Conservation (phyloP, 768 basidiomycete genomes). For the Lepiota brunneoincarnata region DNA sequence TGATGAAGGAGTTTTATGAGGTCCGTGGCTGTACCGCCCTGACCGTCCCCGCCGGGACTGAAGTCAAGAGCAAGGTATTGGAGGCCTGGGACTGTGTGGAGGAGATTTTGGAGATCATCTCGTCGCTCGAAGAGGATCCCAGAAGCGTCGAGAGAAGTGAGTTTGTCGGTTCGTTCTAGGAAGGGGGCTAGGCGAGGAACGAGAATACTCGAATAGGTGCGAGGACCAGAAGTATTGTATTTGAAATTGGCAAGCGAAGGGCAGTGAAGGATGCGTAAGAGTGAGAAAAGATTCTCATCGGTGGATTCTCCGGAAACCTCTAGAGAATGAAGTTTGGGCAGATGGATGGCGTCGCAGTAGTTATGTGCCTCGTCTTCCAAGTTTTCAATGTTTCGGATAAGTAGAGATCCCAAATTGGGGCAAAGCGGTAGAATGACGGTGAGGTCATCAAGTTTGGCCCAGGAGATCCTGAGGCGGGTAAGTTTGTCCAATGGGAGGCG, state of each 20-base stretch:
- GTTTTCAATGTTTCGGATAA: conserved; percentile 2
- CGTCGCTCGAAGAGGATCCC: conserved; percentile 9
- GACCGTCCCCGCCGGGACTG: not conserved
- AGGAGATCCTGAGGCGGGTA: conserved; percentile 5
- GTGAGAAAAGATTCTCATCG: not conserved
- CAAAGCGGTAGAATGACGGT: not conserved
- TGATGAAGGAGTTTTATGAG: conserved; percentile 9
- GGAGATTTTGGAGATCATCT: conserved; percentile 1
- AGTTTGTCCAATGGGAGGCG: conserved; percentile 4
- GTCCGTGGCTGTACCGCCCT: not conserved
- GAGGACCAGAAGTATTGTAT: conserved; percentile 12
- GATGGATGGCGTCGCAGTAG: not conserved
- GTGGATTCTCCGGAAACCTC: conserved; percentile 7
- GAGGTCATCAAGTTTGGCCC: conserved; percentile 5
- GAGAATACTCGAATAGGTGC: not conserved
- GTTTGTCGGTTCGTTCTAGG: conserved; percentile 1
- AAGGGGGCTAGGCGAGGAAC: conserved; percentile 3
- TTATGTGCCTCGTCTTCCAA: not conserved
- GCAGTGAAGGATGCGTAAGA: conserved; percentile 1
- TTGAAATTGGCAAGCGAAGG: conserved; percentile 4
- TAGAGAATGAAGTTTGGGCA: conserved; percentile 2
- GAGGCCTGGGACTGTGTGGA: conserved; percentile 1
- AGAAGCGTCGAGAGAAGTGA: conserved; percentile 5
- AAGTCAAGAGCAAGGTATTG: conserved; percentile 3
- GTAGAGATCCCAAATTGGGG: conserved; percentile 4